A percentile compares a stretch with the other conserved stretches of the same genome.
Conservation (phyloP, 129 eudicot genomes). For the Oenanthe sinensis region DNA sequence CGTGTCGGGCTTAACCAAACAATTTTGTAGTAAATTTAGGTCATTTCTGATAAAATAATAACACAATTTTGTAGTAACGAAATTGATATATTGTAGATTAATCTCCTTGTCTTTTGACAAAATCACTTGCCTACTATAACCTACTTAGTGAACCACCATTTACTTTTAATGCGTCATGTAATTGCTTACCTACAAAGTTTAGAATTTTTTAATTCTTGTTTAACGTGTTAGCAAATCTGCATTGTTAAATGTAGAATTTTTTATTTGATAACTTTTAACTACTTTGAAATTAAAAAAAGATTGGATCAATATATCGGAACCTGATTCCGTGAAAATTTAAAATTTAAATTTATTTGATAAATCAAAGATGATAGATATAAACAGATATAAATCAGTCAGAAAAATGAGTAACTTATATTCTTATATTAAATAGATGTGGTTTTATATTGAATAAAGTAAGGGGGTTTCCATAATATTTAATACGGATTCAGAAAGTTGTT, state of each 20-base stretch:
- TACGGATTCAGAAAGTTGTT: too few relatives aligned
- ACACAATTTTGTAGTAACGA: neutral
- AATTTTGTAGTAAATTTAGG: neutral
- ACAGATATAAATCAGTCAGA: too few relatives aligned
- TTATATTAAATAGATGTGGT: too few relatives aligned
- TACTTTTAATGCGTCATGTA: neutral
- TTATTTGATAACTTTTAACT: too few relatives aligned
- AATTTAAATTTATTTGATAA: too few relatives aligned
- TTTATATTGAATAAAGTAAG: too few relatives aligned
- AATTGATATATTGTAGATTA: neutral
- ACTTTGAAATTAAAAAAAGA: too few relatives aligned
- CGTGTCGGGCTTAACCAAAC: neutral
- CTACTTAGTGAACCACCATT: constrained; percentile 4
- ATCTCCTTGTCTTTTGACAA: neutral
- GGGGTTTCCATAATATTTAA: too few relatives aligned
- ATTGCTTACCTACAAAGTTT: neutral
- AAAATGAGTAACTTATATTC: too few relatives aligned
- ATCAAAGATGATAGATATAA: too few relatives aligned
- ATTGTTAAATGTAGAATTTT: neutral
- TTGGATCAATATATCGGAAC: too few relatives aligned
- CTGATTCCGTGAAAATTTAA: too few relatives aligned
- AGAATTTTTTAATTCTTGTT: neutral
- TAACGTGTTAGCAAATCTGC: neutral
- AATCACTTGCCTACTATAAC: neutral
- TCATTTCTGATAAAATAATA: neutral